Percentiles rank a stretch among this genome's conserved stretches.
Evolutionary conservation across 2,329 filamentous ascomycete species (phyloP).

Genomic region (Dactylellina parvicollis): DNA sequence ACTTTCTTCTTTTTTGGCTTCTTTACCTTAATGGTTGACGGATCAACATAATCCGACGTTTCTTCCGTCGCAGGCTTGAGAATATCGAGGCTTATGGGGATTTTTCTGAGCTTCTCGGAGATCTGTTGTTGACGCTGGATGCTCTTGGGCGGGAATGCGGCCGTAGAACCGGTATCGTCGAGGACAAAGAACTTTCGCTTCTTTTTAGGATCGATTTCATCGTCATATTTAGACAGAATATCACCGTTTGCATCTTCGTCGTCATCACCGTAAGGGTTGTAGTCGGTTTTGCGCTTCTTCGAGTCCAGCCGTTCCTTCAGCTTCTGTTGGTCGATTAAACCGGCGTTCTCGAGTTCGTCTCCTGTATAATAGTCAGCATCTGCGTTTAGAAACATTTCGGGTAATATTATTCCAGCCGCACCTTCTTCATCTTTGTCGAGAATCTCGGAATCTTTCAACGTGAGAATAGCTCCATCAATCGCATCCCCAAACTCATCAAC

Average conservation of each 20-base stretch:
- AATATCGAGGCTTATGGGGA: constrained; percentile 81
- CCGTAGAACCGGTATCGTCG: constrained; percentile 77
- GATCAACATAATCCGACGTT: constrained; percentile 86
- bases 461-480: constrained; percentile 83
- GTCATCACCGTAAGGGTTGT: constrained; percentile 81
- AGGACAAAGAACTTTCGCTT: constrained; percentile 81
- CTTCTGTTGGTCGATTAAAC: constrained; percentile 76
- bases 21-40: constrained; percentile 88
- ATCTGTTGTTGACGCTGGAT: constrained; percentile 66
- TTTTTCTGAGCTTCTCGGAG: constrained; percentile 71
- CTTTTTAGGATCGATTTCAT: constrained; percentile 92
- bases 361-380: constrained; percentile 69
- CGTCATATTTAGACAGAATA: constrained; percentile 91
- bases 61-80: constrained; percentile 70
- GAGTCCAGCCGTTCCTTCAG: constrained; percentile 79
- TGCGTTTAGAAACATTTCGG: not conserved
- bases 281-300: constrained; percentile 89
- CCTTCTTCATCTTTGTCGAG: constrained; percentile 74
- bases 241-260: constrained; percentile 70
- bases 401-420: constrained; percentile 12
- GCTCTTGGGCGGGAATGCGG: constrained; percentile 70
- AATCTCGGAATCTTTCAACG: constrained; percentile 91
- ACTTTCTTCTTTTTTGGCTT: constrained; percentile 83
- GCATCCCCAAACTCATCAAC: constrained; percentile 80
- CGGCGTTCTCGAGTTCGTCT: constrained; percentile 85